A percentile compares a stretch with the other conserved stretches of the same genome.
Conservation (phyloP, 148 eudicot genomes). For the Silene uniflora region DNA sequence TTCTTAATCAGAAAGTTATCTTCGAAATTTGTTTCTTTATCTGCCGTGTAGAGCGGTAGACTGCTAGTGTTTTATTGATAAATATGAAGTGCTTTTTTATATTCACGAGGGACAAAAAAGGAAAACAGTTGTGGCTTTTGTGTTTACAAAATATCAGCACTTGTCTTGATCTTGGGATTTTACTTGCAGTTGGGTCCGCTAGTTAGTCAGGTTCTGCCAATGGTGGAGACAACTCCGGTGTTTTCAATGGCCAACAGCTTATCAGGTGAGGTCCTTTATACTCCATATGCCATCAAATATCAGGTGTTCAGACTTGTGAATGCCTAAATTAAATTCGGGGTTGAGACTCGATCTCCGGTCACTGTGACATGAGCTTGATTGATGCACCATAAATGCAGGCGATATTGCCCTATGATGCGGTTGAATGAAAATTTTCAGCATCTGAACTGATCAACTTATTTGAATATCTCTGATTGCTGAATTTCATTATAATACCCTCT, state of each 20-base stretch:
- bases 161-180: constrained; percentile 4
- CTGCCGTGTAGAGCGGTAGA: not conserved
- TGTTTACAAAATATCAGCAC: not conserved
- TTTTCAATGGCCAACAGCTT: constrained; percentile 67
- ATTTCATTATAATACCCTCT: too few relatives aligned
- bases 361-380: not conserved
- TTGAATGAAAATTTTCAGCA: too few relatives aligned
- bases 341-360: not conserved
- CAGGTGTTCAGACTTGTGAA: not conserved
- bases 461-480: too few relatives aligned
- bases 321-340: not conserved
- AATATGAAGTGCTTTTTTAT: not conserved
- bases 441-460: too few relatives aligned
- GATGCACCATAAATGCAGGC: not conserved
- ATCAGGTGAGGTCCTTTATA: constrained; percentile 44
- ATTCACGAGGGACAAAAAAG: too few relatives aligned
- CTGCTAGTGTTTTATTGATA: not conserved
- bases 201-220: constrained; percentile 73
- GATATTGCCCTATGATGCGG: not conserved
- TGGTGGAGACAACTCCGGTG: constrained; percentile 73
- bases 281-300: not conserved
- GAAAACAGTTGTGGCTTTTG: not conserved
- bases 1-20: not conserved
- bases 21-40: not conserved
- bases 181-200: constrained; percentile 83